A percentile compares a stretch with the other conserved stretches of the same genome.
phyloP scores from a whole-genome alignment of 1,284 basidiomycete genomes.

The Apiotrichum porosum region DNA sequence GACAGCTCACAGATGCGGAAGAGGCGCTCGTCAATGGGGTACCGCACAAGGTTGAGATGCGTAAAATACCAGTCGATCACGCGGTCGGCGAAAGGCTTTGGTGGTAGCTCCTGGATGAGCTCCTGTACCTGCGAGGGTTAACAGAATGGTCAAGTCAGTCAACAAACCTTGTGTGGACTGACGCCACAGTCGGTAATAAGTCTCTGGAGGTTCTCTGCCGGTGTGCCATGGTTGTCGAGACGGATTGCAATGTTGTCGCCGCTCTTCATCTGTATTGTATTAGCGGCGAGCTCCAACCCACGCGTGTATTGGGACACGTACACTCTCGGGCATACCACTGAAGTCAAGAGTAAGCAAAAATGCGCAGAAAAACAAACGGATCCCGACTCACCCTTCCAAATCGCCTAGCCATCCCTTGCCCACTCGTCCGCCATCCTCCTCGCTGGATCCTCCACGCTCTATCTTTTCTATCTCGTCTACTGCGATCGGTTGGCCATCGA shows the following conservation, averaged over 20 bases:
- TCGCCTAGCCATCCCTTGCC: conserved; percentile 43
- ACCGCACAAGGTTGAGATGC: conserved; percentile 87
- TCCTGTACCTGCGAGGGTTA: conserved; percentile 63
- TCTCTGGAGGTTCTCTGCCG: conserved; percentile 54
- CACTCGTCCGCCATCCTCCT: conserved; percentile 30
- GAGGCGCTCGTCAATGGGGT: conserved; percentile 81
- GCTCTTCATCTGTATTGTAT: conserved; percentile 32
- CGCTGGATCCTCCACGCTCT: conserved; percentile 20
- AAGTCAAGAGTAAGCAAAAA: neutral
- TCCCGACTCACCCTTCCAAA: conserved; percentile 36
- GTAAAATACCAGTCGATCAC: conserved; percentile 51
- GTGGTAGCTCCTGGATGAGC: conserved; percentile 80
- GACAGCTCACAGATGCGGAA: conserved; percentile 60
- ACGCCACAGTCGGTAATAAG: conserved; percentile 86
- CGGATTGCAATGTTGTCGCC: conserved; percentile 44
- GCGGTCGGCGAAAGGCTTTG: conserved; percentile 64
- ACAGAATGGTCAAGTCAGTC: no score
- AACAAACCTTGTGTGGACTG: conserved; percentile 69
- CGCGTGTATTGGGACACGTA: conserved; percentile 3
- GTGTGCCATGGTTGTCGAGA: conserved; percentile 45
- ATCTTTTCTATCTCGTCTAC: conserved; percentile 18
- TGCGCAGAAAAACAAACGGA: neutral
- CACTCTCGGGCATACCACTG: conserved; percentile 28
- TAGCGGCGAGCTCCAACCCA: no score
- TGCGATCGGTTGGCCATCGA: conserved; percentile 6